Percentiles rank a stretch among this genome's conserved stretches.
Conservation (phyloP, 345 rosid species). For the Melaleuca quinquenervia region DNA sequence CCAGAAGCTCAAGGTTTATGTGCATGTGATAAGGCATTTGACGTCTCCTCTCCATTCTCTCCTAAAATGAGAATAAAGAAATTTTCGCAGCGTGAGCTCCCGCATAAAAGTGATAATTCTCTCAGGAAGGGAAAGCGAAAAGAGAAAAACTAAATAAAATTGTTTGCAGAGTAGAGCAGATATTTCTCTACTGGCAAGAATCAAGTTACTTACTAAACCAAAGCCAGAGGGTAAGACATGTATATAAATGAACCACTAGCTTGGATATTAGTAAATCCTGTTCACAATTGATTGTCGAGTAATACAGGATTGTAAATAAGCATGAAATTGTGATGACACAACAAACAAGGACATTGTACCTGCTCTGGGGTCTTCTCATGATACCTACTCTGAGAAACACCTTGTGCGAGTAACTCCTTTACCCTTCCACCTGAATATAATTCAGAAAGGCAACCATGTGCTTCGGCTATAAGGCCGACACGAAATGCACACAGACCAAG, state of each 20-base stretch:
- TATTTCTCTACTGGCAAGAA: neutral
- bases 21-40: conserved; percentile 99
- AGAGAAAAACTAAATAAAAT: neutral
- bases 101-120: neutral
- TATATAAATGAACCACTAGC: neutral
- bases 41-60: conserved; percentile 78
- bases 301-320: neutral
- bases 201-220: neutral
- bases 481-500: conserved; percentile 92
- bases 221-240: neutral
- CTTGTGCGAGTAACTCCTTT: conserved; percentile 94
- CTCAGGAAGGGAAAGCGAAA: neutral
- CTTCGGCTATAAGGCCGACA: conserved; percentile 63
- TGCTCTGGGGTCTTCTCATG: conserved; percentile 98
- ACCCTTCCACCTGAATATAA: conserved; percentile 90
- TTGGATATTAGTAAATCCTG: neutral
- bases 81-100: neutral
- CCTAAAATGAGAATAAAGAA: conserved; percentile 30
- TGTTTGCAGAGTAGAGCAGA: neutral
- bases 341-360: conserved; percentile 7
- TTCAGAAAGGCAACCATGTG: conserved; percentile 86
- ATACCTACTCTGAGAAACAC: conserved; percentile 84
- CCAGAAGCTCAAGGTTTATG: conserved; percentile 91
- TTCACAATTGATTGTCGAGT: neutral
- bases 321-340: neutral